Base-by-base conservation (phyloP, 148 eudicot genomes). In the Vaccinium corymbosum region DNA sequence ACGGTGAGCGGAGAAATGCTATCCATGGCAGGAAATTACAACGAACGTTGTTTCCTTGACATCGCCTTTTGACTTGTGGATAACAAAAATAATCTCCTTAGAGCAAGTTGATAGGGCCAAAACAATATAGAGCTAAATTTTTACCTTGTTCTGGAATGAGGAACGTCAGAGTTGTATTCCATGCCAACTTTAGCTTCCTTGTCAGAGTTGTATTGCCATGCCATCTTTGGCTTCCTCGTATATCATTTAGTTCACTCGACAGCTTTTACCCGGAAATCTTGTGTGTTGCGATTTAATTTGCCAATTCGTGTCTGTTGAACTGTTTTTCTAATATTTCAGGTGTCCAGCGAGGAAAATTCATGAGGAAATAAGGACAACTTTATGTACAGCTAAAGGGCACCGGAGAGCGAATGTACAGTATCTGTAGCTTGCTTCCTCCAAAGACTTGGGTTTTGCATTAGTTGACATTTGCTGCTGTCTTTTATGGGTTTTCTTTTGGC, bases 381-480 rank as follows among this genome's bases (percentile, higher is more conserved):
- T 49, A 27, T 49, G 74, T 22, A 9, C 83, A 53, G 59, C 19
- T 57, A 17, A 38, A 27, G 72, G 48, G 73, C 15, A 5, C 72
- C 3, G 12, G 80, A 80, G 80, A 78, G 49, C 46, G 20, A 72
- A 85, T 80, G 80, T 85, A 73, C 80, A 85, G 83, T 32, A 49
- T 73, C 61, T 55, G 64, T 3, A 72, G 50, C 46, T 19, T 57
- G 35, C 38, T 82, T 74, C 52, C 57, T 77, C 61, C 74, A 16
- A 79, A 17, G 55, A 48, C 25, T n/a, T 53, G 16, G 35, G 32
- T 84, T 64, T 14, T 59, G 29, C 50, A 27, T 27, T 19, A 75
- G 75, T 80, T 50, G 80, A 68, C 83, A 59, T 74, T 85, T 35
- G 46, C 29, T 25, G 59, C 22, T 46, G 5, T 66, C 55, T 64